phyloP scores from a whole-genome alignment of 805 yeast genomes.

The Candida ipomoeae region DNA sequence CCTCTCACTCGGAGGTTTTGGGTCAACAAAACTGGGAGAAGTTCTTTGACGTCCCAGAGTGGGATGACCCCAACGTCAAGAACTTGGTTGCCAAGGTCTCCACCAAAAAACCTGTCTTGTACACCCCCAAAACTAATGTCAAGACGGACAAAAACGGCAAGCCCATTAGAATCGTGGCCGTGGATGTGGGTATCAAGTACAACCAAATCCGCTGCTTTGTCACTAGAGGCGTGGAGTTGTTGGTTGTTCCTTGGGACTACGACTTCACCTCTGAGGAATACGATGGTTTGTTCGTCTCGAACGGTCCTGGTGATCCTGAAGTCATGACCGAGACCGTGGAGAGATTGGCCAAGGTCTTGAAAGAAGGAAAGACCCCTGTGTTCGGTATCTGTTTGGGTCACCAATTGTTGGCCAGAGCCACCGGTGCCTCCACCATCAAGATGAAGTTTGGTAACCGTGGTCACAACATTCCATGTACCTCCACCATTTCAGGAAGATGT shows the following conservation, averaged over 20 bases:
- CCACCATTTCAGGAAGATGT: slow-evolving; percentile 86
- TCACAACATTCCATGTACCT: slow-evolving; percentile 95
- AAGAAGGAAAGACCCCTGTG: slow-evolving; percentile 73
- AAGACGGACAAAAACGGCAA: slow-evolving; percentile 67
- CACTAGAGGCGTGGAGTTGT: slow-evolving; percentile 90
- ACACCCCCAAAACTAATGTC: slow-evolving; percentile 59
- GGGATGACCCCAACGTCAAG: slow-evolving; percentile 88
- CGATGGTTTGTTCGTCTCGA: slow-evolving; percentile 94
- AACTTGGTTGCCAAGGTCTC: slow-evolving; percentile 93
- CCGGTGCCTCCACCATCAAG: slow-evolving; percentile 90
- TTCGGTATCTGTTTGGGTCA: slow-evolving; percentile 99
- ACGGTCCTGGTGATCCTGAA: slow-evolving; percentile 99
- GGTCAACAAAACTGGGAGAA: slow-evolving; percentile 50
- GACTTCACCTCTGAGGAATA: slow-evolving; percentile 76
- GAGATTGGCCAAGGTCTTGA: slow-evolving; percentile 54
- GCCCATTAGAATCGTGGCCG: slow-evolving; percentile 75
- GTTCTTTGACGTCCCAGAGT: slow-evolving; percentile 72
- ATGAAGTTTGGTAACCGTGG: slow-evolving; percentile 99
- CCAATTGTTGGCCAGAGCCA: slow-evolving; percentile 90
- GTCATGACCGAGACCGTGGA: slow-evolving; percentile 67
- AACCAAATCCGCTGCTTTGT: slow-evolving; percentile 97
- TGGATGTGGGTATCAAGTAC: slow-evolving; percentile 97
- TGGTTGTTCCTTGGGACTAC: slow-evolving; percentile 94
- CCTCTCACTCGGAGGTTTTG: slow-evolving; percentile 30
- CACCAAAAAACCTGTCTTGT: slow-evolving; percentile 66